Evolutionary conservation across 768 basidiomycete genomes (phyloP), one percentile per base, ranked within the genome.

Genomic region (Floccularia luteovirens): DNA sequence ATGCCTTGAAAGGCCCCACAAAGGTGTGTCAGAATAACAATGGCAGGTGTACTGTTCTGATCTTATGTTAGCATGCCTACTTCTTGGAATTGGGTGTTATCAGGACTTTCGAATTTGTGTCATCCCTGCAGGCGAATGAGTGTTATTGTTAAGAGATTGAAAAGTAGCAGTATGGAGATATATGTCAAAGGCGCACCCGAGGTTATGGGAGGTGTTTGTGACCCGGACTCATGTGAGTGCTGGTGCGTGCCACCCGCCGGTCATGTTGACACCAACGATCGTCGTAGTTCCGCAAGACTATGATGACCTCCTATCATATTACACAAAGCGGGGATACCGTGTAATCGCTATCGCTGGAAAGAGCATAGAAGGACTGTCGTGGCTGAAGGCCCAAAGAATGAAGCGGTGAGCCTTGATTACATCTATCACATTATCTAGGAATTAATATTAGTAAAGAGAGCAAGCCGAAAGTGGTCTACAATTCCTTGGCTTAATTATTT

Each of bases 131-230:
- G 96, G 20, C 69, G 96, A 38, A 99, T 99, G 94, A 96, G 93
- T 47, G 96, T 99, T 20, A 79, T 99, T 38, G 94, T 97, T 51
- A 99, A 97, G 59, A 74, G 90, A 38, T 73, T 99, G 39, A 96
- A 86, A 59, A 93, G 93, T 48, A 77, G 63, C 39, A 90, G 87
- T 57, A 97, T 99, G 91, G 96, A 99, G 56, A 72, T 97, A 8
- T 98, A 98, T 55, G 92, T 93, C 51, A 99, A 99, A 56, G 96
- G 96, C n/a, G 96, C 96, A 1, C 96, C 96, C 0, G 96, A 99
- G 60, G 90, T 97, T 41, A 98, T 99, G 93, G 59, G 63, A 5
- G 92, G 93, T 30, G 97, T 99, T 42, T 99, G 96, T 57, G 86
- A 92, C 40, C 81, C 72, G 45, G 77, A 84, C 38, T 88, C 93